These are phyloP conservation scores for Sechiopsis laciniata DNA, from an alignment of 306 rosid genomes.

Conservation along the genomic window DNA sequence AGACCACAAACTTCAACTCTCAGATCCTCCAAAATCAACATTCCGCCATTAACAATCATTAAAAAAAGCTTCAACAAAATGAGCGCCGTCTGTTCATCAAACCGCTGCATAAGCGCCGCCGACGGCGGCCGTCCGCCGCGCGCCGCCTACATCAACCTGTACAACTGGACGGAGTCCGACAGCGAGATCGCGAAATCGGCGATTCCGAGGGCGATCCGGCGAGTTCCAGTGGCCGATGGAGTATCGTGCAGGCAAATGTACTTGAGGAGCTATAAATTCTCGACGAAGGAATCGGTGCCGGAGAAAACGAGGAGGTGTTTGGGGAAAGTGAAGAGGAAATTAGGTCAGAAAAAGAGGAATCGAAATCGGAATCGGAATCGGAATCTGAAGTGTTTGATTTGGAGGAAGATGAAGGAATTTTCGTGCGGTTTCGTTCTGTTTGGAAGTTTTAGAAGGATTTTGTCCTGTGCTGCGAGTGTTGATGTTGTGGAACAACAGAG, in stretches of 20 bases:
- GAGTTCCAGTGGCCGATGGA: slow-evolving; percentile 60
- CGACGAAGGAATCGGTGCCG: slow-evolving; percentile 61
- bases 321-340: slow-evolving; percentile 50
- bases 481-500: slow-evolving; percentile 39
- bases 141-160: slow-evolving; percentile 63
- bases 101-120: slow-evolving; percentile 56
- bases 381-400: slow-evolving; percentile 52
- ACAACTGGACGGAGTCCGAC: slow-evolving; percentile 85
- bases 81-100: slow-evolving; percentile 66
- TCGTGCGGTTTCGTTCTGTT: slow-evolving; percentile 42
- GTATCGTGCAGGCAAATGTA: slow-evolving; percentile 87
- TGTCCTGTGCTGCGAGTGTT: slow-evolving; percentile 62
- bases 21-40: neutral
- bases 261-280: slow-evolving; percentile 69
- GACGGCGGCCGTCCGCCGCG: slow-evolving; percentile 62
- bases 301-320: slow-evolving; percentile 70
- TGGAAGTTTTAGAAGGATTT: slow-evolving; percentile 51
- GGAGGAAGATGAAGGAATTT: slow-evolving; percentile 54
- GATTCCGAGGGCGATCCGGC: slow-evolving; percentile 22
- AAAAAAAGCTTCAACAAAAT: slow-evolving; percentile 20
- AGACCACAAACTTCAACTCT: neutral
- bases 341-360: slow-evolving; percentile 13
- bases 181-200: slow-evolving; percentile 66
- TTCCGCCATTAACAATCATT: neutral
- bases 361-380: neutral